Conservation (phyloP, 139 green algal genomes). For the Chlamydomonas sp. region DNA sequence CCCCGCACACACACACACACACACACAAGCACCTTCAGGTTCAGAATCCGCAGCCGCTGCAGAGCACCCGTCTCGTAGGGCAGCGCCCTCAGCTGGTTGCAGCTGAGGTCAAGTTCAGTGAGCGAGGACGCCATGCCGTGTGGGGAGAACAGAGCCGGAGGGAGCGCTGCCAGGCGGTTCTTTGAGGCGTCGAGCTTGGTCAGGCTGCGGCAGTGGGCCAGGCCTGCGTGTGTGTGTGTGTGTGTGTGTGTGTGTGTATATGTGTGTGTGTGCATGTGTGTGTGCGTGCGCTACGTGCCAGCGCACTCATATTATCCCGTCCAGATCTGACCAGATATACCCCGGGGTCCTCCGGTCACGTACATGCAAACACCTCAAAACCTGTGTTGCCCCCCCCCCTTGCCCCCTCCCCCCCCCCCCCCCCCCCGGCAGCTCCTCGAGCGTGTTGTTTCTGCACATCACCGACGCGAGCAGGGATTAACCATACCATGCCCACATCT, state of each 20-base stretch:
- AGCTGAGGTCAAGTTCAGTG: slow-evolving; percentile 32
- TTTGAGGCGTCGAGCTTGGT: slow-evolving; percentile 29
- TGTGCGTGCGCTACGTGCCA: neutral
- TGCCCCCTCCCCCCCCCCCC: too few relatives aligned
- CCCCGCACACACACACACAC: neutral
- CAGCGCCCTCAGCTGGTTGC: slow-evolving; percentile 34
- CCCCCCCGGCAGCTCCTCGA: too few relatives aligned
- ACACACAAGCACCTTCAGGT: slow-evolving; percentile 10
- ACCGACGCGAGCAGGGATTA: neutral
- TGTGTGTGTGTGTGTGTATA: neutral
- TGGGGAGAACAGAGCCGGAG: neutral
- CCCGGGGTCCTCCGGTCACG: too few relatives aligned
- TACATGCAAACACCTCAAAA: too few relatives aligned
- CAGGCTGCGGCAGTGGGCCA: slow-evolving; percentile 19
- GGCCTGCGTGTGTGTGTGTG: neutral
- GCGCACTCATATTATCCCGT: neutral
- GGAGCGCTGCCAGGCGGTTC: slow-evolving; percentile 38
- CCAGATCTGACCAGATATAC: neutral
- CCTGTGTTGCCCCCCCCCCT: too few relatives aligned
- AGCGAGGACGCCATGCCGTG: slow-evolving; percentile 4
- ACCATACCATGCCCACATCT: neutral
- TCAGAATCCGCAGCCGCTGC: slow-evolving; percentile 15
- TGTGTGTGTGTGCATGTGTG: neutral
- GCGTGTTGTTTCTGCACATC: neutral
- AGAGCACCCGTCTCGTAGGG: slow-evolving; percentile 25